A percentile compares a stretch with the other conserved stretches of the same genome.
Conservation (phyloP, 352 stramenopile genomes). For the Phytophthora europaea region DNA sequence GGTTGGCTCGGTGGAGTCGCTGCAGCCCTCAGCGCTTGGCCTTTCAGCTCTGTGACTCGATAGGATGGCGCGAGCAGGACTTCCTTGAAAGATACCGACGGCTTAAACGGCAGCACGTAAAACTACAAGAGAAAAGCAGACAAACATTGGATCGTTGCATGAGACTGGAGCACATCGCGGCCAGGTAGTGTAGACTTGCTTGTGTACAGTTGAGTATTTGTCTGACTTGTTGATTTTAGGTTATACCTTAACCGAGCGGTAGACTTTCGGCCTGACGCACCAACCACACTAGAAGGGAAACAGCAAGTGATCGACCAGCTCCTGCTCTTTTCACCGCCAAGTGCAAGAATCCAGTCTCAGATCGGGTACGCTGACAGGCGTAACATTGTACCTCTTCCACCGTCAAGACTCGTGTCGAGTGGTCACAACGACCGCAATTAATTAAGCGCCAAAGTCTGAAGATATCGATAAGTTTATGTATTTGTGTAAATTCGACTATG, state of each 20-base stretch:
- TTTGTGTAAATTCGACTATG: slow-evolving; percentile 10
- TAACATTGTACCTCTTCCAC: slow-evolving; percentile 43
- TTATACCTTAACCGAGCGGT: slow-evolving; percentile 24
- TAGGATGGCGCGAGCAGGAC: slow-evolving; percentile 2
- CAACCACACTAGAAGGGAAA: slow-evolving; percentile 24
- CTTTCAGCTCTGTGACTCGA: slow-evolving; percentile 21
- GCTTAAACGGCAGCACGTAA: neutral
- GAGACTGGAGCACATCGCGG: slow-evolving; percentile 38
- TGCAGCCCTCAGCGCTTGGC: slow-evolving; percentile 30
- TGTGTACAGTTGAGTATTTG: neutral
- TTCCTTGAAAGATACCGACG: slow-evolving; percentile 22
- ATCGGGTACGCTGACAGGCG: slow-evolving; percentile 40
- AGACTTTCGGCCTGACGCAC: slow-evolving; percentile 13
- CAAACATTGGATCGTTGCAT: slow-evolving; percentile 7
- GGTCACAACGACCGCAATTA: neutral
- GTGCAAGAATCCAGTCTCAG: slow-evolving; percentile 28
- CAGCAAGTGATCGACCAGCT: slow-evolving; percentile 41
- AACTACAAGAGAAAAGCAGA: neutral
- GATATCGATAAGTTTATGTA: slow-evolving; percentile 10
- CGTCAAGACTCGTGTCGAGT: neutral
- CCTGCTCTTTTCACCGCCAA: slow-evolving; percentile 43
- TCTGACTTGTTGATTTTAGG: slow-evolving; percentile 3
- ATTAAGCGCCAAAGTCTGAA: neutral
- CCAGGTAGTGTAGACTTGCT: slow-evolving; percentile 26
- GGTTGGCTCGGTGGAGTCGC: slow-evolving; percentile 23